Base-by-base conservation (phyloP, 108 stramenopile species). In the Pseudonitzschia delicatissima region DNA sequence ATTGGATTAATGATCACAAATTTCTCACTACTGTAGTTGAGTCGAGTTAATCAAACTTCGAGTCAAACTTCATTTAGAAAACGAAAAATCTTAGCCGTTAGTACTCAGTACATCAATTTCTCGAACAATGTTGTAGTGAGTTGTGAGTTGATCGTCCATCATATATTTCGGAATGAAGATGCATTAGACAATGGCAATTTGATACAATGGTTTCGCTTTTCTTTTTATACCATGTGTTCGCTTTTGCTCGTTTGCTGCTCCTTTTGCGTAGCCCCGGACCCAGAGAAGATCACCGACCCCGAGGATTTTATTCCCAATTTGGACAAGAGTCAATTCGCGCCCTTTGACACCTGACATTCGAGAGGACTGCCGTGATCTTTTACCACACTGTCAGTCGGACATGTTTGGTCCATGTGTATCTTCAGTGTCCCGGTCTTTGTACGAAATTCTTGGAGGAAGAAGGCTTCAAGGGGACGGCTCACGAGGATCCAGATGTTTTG, bases 331-430 rank as follows among this genome's bases (percentile, higher is more conserved):
- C 17, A 34, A 42, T 9, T 72, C 40, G 71, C 71, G 2, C 71
- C 66, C 11, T 73, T 67, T 61, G 72, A 73, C 51, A 73, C 57
- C n/a, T 5, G 72, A 73, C 49, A 73, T 62, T 40, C 72, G 72
- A 12, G 62, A 59, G 13, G 72, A 73, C 60, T 73, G 72, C 42
- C 66, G 59, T n/a, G 32, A 26, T 18, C 49, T 73, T 18, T 37
- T 67, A 20, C 27, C 20, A 25, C 62, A 67, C 47, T 75, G 74
- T 40, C 67, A 68, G 48, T 75, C 74, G 18, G 51, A 67, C 15
- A 33, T 75, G 0, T 75, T 68, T 45, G 45, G 40, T n/a, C n/a
- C 62, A 75, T 47, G 60, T 68, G 1, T 75, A 55, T 47, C 23
- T 75, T 11, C 67, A 73, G 34, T 75, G 74, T 35, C 67, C 74